These are phyloP conservation scores for Brassica napus DNA, from an alignment of 345 rosid genomes.

Conservation along the genomic window DNA sequence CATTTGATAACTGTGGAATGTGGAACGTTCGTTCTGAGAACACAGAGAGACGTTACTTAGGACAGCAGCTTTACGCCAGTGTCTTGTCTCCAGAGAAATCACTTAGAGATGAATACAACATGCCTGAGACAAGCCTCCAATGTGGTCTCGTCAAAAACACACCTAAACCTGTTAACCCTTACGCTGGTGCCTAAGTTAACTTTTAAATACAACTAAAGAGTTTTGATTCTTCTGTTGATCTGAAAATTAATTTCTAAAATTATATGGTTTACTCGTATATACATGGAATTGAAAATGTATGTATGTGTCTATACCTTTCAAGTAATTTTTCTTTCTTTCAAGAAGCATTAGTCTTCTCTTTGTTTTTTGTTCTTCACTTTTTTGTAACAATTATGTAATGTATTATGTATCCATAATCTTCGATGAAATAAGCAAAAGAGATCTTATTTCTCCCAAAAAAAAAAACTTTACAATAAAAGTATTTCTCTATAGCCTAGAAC, in stretches of 20 bases:
- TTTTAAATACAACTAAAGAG: slow-evolving; percentile 26
- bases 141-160: slow-evolving; percentile 56
- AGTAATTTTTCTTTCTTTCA: slow-evolving; percentile 12
- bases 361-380: slow-evolving; percentile 10
- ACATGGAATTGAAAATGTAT: slow-evolving; percentile 28
- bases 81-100: slow-evolving; percentile 67
- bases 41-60: slow-evolving; percentile 65
- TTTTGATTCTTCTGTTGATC: slow-evolving; percentile 32
- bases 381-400: slow-evolving; percentile 35
- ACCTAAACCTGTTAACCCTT: slow-evolving; percentile 64
- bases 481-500: slow-evolving; percentile 12
- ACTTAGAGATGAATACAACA: slow-evolving; percentile 84
- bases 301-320: slow-evolving; percentile 32
- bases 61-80: slow-evolving; percentile 74
- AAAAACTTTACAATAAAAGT: slow-evolving; percentile 14
- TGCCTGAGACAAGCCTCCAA: slow-evolving; percentile 57
- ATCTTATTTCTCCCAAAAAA: slow-evolving; percentile 25
- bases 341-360: slow-evolving; percentile 18
- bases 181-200: slow-evolving; percentile 45
- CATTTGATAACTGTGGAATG: slow-evolving; percentile 92
- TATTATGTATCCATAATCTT: slow-evolving; percentile 26
- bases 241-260: slow-evolving; percentile 3
- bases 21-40: slow-evolving; percentile 81
- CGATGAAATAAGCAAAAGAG: slow-evolving; percentile 35
- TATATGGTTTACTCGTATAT: slow-evolving; percentile 36